Evolutionary conservation across 768 basidiomycete species (phyloP), one percentile per base, ranked within the genome.

Genomic region (Amanita rubescens): DNA sequence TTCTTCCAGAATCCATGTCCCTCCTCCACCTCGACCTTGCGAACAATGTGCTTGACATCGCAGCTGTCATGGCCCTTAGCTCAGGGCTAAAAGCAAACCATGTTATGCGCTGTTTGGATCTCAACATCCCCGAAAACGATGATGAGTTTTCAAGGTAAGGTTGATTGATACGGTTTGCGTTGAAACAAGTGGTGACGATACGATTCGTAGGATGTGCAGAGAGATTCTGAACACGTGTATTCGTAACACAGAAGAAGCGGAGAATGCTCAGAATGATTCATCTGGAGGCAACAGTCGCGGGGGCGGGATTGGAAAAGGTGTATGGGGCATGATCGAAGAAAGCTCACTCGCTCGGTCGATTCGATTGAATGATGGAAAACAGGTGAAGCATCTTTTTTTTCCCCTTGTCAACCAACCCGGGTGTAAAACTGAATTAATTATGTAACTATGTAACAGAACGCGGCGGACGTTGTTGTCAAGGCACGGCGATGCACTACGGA

Each of bases 1-100:
- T 96, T 72, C 80, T 98, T 0, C 94, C 94, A 0, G 94, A 98
- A 65, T 85, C 90, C 0, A 79, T 76, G 15, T 87, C 87, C 0
- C 75, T 99, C 4, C 75, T 97, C 0, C 94, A 98, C 66, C 82
- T 99, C 51, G 96, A 97, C 67, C 70, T 96, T 25, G 96, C 93
- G 0, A 71, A 78, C 59, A 95, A 95, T 65, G 68, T 75, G 5
- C 71, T 98, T 30, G 93, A 93, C 62, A 75, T 93, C 33, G 94
- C 94, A 0, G 94, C 91, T 15, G 87, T 96, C 3, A 86, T 97
- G 82, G 96, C 96, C 0, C 80, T 99, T 20, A 86, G 82, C 51
- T 85, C 83, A 2, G 90, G 94, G 0, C 70, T 99, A 47, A 90
- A 90, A 64, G 80, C 77, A 9, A 98, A 98, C 63, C 77, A 81